Percentiles rank a stretch among this genome's conserved stretches.
These are phyloP conservation scores for Talaromyces borbonicus DNA, from an alignment of 495 filamentous ascomycete genomes.

Conservation along the genomic window DNA sequence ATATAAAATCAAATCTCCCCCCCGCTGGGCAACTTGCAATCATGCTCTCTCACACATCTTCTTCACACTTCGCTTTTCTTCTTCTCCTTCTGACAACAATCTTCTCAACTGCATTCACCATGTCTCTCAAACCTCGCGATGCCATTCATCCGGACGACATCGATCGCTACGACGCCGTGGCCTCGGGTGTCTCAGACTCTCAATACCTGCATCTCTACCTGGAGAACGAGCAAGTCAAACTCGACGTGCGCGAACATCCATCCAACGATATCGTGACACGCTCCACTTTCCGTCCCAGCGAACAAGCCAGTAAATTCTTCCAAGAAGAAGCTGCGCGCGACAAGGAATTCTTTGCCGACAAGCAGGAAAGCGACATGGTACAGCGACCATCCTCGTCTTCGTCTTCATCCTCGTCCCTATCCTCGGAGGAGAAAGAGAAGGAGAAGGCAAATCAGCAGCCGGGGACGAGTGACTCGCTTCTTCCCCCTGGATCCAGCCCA, in stretches of 20 bases:
- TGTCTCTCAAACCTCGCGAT: slow-evolving; percentile 5
- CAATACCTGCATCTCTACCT: slow-evolving; percentile 11
- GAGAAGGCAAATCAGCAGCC: too few species aligned
- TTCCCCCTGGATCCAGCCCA: too few species aligned
- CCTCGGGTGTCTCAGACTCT: not conserved
- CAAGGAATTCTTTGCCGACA: too few species aligned
- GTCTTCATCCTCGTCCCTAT: too few species aligned
- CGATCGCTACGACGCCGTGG: slow-evolving; percentile 10
- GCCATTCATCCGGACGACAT: slow-evolving; percentile 11
- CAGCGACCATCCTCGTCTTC: too few species aligned
- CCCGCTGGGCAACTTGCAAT: too few species aligned
- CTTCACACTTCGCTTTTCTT: too few species aligned
- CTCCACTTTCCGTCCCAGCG: not conserved
- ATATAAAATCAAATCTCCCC: too few species aligned
- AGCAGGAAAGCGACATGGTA: too few species aligned
- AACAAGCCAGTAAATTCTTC: not conserved
- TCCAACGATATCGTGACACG: slow-evolving; percentile 5
- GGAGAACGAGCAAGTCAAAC: slow-evolving; percentile 9
- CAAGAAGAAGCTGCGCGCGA: not conserved
- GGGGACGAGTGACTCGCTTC: too few species aligned
- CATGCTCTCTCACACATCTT: not conserved
- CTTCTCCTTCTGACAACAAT: slow-evolving; percentile 1
- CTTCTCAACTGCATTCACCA: not conserved
- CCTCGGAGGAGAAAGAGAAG: too few species aligned
- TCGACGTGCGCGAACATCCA: slow-evolving; percentile 9